phyloP scores from a whole-genome alignment of 441 rosid species.

The Gossypium trilobum region DNA sequence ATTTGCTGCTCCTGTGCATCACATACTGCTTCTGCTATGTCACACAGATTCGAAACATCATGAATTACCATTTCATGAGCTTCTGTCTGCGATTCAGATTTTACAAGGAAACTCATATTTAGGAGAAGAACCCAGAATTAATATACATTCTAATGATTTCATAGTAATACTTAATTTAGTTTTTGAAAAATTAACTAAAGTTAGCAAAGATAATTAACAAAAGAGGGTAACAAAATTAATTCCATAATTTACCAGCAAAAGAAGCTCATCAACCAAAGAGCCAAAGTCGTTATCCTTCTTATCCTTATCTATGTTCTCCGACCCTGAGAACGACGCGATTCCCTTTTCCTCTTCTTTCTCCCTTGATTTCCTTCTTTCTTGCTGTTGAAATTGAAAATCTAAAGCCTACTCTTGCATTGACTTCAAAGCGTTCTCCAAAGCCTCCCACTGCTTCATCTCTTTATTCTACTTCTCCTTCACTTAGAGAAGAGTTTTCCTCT shows the following conservation, averaged over 20 bases:
- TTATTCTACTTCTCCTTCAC: conserved; percentile 40
- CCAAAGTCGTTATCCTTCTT: conserved; percentile 20
- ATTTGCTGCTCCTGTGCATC: conserved; percentile 33
- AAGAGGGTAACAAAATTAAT: background rate
- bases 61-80: conserved; percentile 47
- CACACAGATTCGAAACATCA: conserved; percentile 48
- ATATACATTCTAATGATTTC: background rate
- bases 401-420: conserved; percentile 38
- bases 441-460: conserved; percentile 58
- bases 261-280: conserved; percentile 43
- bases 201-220: background rate
- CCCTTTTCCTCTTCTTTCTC: conserved; percentile 7
- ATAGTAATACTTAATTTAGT: background rate
- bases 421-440: conserved; percentile 43
- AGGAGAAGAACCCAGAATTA: background rate
- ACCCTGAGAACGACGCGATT: conserved; percentile 19
- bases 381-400: conserved; percentile 22
- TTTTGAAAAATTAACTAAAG: background rate
- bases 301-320: conserved; percentile 9
- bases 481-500: conserved; percentile 39
- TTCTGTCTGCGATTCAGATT: conserved; percentile 41
- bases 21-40: conserved; percentile 52
- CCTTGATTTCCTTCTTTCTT: conserved; percentile 2
- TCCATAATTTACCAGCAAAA: conserved; percentile 40
- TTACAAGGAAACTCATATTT: background rate